These are phyloP conservation scores for Pholiota adiposa DNA, from an alignment of 1,284 basidiomycete genomes.

Conservation along the genomic window DNA sequence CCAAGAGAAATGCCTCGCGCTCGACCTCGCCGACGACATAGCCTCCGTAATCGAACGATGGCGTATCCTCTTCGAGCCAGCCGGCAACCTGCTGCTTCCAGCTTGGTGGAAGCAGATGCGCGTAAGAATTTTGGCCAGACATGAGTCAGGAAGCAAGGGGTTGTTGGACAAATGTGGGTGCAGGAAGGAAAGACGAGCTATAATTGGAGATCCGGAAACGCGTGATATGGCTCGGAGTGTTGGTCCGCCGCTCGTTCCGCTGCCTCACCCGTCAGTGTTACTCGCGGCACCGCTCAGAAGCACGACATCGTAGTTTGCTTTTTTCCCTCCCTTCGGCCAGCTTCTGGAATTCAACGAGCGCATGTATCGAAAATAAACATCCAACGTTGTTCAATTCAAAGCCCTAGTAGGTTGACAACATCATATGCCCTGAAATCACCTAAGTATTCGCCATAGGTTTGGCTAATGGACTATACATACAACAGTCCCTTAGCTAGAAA, in stretches of 20 bases:
- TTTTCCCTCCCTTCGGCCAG: not conserved
- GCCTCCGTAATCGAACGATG: conserved; percentile 97
- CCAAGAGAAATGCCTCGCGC: conserved; percentile 88
- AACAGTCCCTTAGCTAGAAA: no score
- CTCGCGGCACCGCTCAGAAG: not conserved
- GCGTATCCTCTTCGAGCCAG: conserved; percentile 95
- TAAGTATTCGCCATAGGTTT: not conserved
- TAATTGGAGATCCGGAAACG: not conserved
- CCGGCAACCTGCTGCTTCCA: conserved; percentile 83
- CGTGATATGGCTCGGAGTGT: no score
- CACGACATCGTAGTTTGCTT: not conserved
- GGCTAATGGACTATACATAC: not conserved
- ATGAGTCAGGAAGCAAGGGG: conserved; percentile 22
- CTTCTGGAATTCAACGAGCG: no score
- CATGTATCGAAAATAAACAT: no score
- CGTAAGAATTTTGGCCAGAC: conserved; percentile 48
- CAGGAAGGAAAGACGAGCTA: not conserved
- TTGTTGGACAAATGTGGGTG: not conserved
- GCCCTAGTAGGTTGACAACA: not conserved
- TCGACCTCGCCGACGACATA: conserved; percentile 94
- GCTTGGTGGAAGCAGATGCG: conserved; percentile 85
- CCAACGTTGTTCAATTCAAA: no score
- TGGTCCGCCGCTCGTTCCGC: not conserved
- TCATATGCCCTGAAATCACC: not conserved
- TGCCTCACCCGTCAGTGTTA: not conserved